Conservation (phyloP, 352 stramenopile species). For the Lagenidium giganteum region DNA sequence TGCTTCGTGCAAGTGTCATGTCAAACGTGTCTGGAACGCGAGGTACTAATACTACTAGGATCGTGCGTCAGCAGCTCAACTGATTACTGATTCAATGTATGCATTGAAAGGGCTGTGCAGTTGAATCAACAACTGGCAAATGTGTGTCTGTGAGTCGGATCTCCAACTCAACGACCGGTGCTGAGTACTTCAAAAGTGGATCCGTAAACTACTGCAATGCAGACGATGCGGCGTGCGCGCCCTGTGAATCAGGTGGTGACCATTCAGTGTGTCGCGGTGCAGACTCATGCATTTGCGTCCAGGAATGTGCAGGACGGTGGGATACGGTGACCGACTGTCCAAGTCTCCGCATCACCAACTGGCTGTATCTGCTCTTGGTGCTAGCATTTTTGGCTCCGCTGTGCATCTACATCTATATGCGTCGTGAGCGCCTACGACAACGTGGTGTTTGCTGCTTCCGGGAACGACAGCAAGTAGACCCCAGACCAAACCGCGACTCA, state of each 20-base stretch:
- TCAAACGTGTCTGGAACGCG: no score
- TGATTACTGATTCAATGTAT: no score
- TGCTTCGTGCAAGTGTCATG: no score
- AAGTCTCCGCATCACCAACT: no score
- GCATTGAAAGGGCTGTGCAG: conserved; percentile 29
- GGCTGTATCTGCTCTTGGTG: neutral
- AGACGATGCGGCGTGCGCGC: conserved; percentile 17
- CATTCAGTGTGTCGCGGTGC: conserved; percentile 16
- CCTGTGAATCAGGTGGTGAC: conserved; percentile 6
- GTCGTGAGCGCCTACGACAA: neutral
- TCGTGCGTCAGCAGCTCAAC: no score
- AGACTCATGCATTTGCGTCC: conserved; percentile 18
- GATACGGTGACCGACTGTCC: no score
- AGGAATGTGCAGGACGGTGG: conserved; percentile 23
- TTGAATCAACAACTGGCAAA: conserved; percentile 31
- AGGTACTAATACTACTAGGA: no score
- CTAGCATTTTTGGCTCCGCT: neutral
- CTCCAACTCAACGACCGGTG: conserved; percentile 1
- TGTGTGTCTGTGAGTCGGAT: conserved; percentile 24
- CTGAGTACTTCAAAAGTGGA: conserved; percentile 19
- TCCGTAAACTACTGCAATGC: conserved; percentile 20
- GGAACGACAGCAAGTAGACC: no score
- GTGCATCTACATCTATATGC: conserved; percentile 7
- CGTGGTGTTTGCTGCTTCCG: no score
- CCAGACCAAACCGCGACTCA: no score